phyloP scores from a whole-genome alignment of 495 filamentous ascomycete species.

The Xylaria grammica region DNA sequence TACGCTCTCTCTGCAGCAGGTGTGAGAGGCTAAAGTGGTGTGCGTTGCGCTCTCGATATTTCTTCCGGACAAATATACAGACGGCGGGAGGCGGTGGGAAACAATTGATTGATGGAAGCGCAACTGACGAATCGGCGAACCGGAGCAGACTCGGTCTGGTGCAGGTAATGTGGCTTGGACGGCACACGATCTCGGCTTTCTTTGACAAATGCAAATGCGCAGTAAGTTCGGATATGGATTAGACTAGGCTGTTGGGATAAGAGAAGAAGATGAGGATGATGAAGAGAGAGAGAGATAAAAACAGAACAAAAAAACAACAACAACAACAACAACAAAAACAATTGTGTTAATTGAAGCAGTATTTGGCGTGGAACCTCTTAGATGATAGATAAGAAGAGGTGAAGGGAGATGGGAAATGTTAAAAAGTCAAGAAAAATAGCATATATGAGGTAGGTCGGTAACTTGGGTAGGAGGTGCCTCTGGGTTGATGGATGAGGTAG shows the following conservation, averaged over 20 bases:
- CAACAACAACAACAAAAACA: too few species aligned
- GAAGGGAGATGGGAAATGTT: too few species aligned
- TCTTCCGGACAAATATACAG: neutral
- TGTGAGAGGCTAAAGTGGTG: too few species aligned
- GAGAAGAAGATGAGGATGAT: neutral
- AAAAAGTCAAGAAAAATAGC: too few species aligned
- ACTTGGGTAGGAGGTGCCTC: too few species aligned
- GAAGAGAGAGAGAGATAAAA: neutral
- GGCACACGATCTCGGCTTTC: neutral
- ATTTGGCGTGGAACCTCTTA: too few species aligned
- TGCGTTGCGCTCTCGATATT: neutral
- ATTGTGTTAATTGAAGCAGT: too few species aligned
- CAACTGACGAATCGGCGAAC: neutral
- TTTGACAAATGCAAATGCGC: neutral
- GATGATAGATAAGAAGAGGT: too few species aligned
- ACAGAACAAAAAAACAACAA: neutral
- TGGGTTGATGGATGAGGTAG: too few species aligned
- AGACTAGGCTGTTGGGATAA: neutral
- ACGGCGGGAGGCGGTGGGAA: neutral
- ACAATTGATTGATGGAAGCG: constrained; percentile 6
- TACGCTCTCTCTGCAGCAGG: too few species aligned
- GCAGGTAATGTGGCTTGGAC: constrained; percentile 7
- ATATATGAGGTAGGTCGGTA: too few species aligned
- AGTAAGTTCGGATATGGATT: neutral
- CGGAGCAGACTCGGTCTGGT: neutral